Evolutionary conservation across 139 green algal species (phyloP).

Genomic region (Chlamydomonas sp.): DNA sequence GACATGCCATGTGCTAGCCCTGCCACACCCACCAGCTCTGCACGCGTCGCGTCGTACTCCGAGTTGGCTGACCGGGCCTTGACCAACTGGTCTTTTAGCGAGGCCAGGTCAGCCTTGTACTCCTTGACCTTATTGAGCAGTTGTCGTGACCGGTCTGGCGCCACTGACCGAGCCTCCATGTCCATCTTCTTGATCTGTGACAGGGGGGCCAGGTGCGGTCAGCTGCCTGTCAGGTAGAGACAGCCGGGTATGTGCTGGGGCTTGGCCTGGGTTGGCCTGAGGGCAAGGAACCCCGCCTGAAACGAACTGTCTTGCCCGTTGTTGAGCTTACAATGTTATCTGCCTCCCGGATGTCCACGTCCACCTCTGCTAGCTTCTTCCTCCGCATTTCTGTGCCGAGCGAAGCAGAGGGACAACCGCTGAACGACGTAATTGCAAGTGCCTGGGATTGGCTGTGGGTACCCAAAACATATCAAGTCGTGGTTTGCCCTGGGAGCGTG

Average conservation of each 20-base stretch:
- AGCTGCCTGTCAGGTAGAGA: not conserved
- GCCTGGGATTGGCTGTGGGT: not conserved
- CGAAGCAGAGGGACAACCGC: not conserved
- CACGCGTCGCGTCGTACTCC: constrained; percentile 62
- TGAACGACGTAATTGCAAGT: too few species aligned
- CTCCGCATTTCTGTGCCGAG: constrained; percentile 67
- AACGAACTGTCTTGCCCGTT: too few species aligned
- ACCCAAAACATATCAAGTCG: too few species aligned
- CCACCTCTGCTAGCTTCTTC: constrained; percentile 75
- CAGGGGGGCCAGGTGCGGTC: not conserved
- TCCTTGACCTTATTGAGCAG: constrained; percentile 88
- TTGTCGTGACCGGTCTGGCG: constrained; percentile 63
- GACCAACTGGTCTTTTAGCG: constrained; percentile 72
- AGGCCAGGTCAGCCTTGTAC: constrained; percentile 88
- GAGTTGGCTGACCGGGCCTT: constrained; percentile 34
- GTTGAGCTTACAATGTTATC: constrained; percentile 83
- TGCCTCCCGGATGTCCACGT: constrained; percentile 80
- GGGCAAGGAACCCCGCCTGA: too few species aligned
- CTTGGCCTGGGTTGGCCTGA: too few species aligned
- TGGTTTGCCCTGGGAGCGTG: too few species aligned
- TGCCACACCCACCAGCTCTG: constrained; percentile 70
- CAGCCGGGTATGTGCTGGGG: not conserved
- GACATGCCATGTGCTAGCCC: not conserved
- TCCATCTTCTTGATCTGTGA: constrained; percentile 94
- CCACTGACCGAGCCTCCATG: constrained; percentile 91